Conservation (phyloP, 2,329 filamentous ascomycete genomes). For the Dactylellina sp. region DNA sequence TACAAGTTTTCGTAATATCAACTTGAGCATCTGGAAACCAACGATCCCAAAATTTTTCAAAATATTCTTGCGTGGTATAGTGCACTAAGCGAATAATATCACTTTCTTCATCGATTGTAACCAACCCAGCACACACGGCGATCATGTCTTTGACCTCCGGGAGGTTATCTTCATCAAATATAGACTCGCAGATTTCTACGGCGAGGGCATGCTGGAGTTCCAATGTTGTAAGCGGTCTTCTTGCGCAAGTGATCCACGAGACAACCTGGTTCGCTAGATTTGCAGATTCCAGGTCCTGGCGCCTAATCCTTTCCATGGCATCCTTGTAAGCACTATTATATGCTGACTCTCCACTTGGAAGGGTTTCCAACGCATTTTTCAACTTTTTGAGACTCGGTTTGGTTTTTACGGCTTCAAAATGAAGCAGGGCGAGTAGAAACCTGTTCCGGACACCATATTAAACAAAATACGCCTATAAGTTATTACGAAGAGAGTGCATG, state of each 20-base stretch:
- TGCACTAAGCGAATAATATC: slow-evolving; percentile 19
- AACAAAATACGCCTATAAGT: background rate
- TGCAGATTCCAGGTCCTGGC: background rate
- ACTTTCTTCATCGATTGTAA: slow-evolving; percentile 17
- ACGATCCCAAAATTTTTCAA: slow-evolving; percentile 1
- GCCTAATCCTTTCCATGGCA: slow-evolving; percentile 18
- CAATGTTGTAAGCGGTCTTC: background rate
- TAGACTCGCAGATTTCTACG: slow-evolving; percentile 4
- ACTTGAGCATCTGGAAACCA: slow-evolving; percentile 8
- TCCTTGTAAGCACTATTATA: slow-evolving; percentile 12
- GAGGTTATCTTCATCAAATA: slow-evolving; percentile 19
- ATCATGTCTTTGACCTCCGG: slow-evolving; percentile 9
- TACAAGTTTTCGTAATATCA: slow-evolving; percentile 20
- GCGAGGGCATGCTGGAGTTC: slow-evolving; percentile 30
- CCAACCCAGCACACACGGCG: slow-evolving; percentile 12
- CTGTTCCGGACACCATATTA: slow-evolving; percentile 52
- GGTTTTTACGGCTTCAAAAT: slow-evolving; percentile 57
- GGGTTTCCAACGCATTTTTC: background rate
- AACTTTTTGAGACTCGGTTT: background rate
- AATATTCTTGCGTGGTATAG: slow-evolving; percentile 34
- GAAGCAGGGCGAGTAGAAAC: slow-evolving; percentile 65
- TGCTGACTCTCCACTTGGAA: background rate
- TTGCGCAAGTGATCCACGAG: slow-evolving; percentile 5
- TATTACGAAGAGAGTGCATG: too few species aligned
- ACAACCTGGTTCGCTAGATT: slow-evolving; percentile 18